Conservation (phyloP, 1,139 yeast genomes). For the Blastobotrys raffinosifermentans region DNA sequence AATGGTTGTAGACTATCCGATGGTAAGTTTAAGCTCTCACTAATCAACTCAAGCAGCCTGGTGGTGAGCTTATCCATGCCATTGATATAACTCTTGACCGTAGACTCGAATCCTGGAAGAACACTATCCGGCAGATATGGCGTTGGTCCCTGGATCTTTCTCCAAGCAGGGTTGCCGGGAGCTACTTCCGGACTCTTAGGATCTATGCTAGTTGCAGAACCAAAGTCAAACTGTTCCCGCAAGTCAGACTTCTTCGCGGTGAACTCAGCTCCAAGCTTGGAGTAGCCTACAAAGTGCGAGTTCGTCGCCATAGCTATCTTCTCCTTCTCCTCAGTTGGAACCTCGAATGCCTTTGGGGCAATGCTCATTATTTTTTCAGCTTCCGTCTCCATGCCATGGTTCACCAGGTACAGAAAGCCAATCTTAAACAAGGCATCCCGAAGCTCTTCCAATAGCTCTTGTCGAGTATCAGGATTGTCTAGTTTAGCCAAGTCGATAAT, state of each 20-base stretch:
- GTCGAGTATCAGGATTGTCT: constrained; percentile 37
- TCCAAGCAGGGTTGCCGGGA: constrained; percentile 42
- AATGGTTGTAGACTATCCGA: constrained; percentile 42
- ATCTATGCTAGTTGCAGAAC: constrained; percentile 45
- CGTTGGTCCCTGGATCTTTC: constrained; percentile 60
- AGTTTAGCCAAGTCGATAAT: constrained; percentile 29
- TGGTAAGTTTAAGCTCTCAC: constrained; percentile 50
- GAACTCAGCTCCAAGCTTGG: constrained; percentile 58
- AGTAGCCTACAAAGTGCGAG: constrained; percentile 64
- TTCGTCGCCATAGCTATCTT: constrained; percentile 55
- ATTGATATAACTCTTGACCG: constrained; percentile 41
- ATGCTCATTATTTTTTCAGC: constrained; percentile 40
- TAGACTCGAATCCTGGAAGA: constrained; percentile 48
- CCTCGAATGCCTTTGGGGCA: constrained; percentile 45
- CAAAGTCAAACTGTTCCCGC: constrained; percentile 66
- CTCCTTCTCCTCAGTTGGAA: constrained; percentile 48
- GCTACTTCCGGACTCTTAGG: constrained; percentile 32
- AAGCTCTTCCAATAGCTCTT: constrained; percentile 41
- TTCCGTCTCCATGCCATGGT: constrained; percentile 42
- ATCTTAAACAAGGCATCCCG: constrained; percentile 53
- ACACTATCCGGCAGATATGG: constrained; percentile 47
- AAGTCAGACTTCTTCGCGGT: constrained; percentile 56
- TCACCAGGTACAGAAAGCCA: constrained; percentile 53
- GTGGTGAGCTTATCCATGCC: constrained; percentile 45
- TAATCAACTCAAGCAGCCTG: constrained; percentile 42